phyloP scores from a whole-genome alignment of 75 land plant species.

The Cryptomeria japonica region DNA sequence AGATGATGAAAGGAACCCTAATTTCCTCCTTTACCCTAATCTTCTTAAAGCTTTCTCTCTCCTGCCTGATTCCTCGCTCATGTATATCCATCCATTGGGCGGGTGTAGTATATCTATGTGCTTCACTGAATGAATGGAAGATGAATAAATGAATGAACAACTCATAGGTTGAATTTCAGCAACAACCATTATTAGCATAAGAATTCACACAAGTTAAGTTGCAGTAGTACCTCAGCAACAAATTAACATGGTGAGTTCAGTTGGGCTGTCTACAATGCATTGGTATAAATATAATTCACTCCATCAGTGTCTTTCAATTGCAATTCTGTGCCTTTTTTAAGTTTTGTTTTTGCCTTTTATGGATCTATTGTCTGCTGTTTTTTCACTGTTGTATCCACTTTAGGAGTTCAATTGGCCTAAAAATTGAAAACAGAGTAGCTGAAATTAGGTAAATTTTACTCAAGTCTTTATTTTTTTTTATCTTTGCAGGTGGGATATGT shows the following conservation, averaged over 20 bases:
- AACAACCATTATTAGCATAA: not conserved
- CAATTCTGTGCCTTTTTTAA: not conserved
- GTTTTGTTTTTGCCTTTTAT: not conserved
- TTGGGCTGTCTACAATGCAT: not conserved
- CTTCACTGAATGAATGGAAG: not conserved
- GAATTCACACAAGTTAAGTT: not conserved
- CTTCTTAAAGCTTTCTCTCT: not conserved
- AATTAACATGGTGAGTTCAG: not conserved
- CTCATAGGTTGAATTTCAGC: not conserved
- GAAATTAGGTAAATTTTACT: not conserved
- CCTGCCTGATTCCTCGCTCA: not conserved
- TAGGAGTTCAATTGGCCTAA: not conserved
- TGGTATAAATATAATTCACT: not conserved
- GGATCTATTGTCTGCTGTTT: not conserved
- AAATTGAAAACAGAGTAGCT: not conserved
- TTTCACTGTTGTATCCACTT: not conserved
- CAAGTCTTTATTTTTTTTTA: not conserved
- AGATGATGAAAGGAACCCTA: constrained; percentile 14
- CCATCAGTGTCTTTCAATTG: not conserved
- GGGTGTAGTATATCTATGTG: not conserved
- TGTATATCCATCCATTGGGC: constrained; percentile 5
- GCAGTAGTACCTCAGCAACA: not conserved
- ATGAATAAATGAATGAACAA: not conserved
- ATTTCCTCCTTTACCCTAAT: constrained; percentile 4
- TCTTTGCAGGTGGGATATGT: constrained; percentile 3